phyloP scores from a whole-genome alignment of 331 rosid species.

The Saraca asoca region DNA sequence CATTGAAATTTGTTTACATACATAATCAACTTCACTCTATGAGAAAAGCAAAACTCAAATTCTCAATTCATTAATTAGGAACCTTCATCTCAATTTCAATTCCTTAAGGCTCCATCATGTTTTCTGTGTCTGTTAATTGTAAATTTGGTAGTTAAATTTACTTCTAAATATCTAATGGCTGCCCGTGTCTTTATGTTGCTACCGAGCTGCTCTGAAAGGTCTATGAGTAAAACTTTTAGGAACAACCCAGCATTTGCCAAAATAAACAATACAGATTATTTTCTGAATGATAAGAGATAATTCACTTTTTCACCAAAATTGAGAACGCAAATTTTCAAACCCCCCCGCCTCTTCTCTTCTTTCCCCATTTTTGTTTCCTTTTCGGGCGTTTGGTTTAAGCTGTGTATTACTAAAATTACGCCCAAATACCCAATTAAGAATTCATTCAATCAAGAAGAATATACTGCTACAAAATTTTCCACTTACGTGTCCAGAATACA shows the following conservation, averaged over 20 bases:
- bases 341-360: background rate
- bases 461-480: background rate
- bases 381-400: too few relatives aligned
- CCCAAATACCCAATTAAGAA: too few relatives aligned
- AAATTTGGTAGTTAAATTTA: conserved; percentile 1
- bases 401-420: background rate
- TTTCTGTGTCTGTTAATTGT: background rate
- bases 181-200: too few relatives aligned
- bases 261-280: conserved; percentile 5
- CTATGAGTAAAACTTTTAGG: background rate
- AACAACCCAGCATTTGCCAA: conserved; percentile 13
- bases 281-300: background rate
- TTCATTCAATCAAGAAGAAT: too few relatives aligned
- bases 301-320: background rate
- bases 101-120: background rate
- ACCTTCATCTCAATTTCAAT: background rate
- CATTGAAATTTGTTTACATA: background rate
- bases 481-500: conserved; percentile 76
- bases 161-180: background rate
- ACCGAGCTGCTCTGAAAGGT: background rate
- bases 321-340: background rate
- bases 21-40: background rate
- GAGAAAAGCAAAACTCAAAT: conserved; percentile 2
- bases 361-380: too few relatives aligned
- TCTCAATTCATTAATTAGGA: conserved; percentile 1